A percentile compares a stretch with the other conserved stretches of the same genome.
phyloP scores from a whole-genome alignment of 2,329 filamentous ascomycete species.

The Fusarium sp. region DNA sequence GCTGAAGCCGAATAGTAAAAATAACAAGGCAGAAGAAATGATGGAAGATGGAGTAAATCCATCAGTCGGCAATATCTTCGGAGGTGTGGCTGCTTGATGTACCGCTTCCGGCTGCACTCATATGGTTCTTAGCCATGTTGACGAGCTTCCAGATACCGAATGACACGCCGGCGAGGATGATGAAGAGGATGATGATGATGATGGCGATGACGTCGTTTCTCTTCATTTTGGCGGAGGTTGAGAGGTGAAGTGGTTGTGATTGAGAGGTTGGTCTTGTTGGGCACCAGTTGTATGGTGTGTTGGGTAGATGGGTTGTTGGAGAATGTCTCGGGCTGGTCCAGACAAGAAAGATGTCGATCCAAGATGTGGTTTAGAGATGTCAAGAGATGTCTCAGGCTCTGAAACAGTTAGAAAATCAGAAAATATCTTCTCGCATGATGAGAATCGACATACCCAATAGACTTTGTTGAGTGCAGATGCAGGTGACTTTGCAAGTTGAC shows the following conservation, averaged over 20 bases:
- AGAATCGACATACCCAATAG: background rate
- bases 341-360: background rate
- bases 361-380: background rate
- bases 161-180: constrained; percentile 69
- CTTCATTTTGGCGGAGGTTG: constrained; percentile 62
- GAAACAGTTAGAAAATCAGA: background rate
- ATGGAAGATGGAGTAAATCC: background rate
- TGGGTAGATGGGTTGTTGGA: background rate
- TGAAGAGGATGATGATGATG: constrained; percentile 75
- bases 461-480: constrained; percentile 5
- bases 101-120: constrained; percentile 52
- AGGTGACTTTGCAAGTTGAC: constrained; percentile 12
- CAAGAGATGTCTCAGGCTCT: background rate
- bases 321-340: background rate
- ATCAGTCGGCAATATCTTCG: constrained; percentile 32
- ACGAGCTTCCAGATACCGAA: constrained; percentile 75
- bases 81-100: constrained; percentile 35
- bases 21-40: constrained; percentile 18
- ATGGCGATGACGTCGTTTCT: constrained; percentile 76
- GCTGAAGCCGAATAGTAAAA: constrained; percentile 15
- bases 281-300: background rate
- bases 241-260: constrained; percentile 5
- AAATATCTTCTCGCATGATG: background rate
- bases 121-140: constrained; percentile 59
- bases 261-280: background rate